Evolutionary conservation across 164 flowering plant genomes (phyloP).

Genomic region (Nelumbo lutea): DNA sequence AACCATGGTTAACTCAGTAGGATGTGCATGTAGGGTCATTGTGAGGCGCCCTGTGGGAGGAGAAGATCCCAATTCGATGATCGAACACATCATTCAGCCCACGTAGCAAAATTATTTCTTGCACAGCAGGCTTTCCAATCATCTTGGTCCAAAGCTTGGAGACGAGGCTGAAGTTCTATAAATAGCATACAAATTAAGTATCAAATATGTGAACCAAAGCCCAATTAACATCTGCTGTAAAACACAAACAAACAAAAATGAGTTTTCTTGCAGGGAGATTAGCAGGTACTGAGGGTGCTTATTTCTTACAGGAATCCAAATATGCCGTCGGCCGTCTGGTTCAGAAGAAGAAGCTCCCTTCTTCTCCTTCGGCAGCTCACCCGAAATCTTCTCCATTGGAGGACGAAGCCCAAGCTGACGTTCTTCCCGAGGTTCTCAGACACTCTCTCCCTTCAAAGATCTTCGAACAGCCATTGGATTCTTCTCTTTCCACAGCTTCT

Average conservation of each 20-base stretch:
- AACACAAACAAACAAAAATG: slow-evolving; percentile 26
- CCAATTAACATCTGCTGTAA: too few relatives aligned
- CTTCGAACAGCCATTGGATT: slow-evolving; percentile 19
- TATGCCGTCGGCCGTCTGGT: slow-evolving; percentile 55
- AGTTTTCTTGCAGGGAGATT: slow-evolving; percentile 79
- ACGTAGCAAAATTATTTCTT: too few relatives aligned
- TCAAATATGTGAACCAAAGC: too few relatives aligned
- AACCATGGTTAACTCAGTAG: too few relatives aligned
- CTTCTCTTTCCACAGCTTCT: slow-evolving; percentile 31
- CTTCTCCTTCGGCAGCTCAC: slow-evolving; percentile 17
- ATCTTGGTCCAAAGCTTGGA: too few relatives aligned
- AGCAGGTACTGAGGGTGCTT: slow-evolving; percentile 73
- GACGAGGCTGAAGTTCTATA: too few relatives aligned
- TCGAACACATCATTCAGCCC: too few relatives aligned
- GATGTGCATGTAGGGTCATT: too few relatives aligned
- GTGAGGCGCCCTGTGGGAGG: too few relatives aligned
- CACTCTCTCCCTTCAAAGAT: slow-evolving; percentile 67
- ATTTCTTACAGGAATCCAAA: slow-evolving; percentile 78
- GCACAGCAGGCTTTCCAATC: too few relatives aligned
- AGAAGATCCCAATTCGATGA: too few relatives aligned
- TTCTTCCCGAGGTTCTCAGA: slow-evolving; percentile 75
- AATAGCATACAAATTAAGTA: too few relatives aligned
- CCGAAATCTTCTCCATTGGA: slow-evolving; percentile 1
- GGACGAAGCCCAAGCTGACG: slow-evolving; percentile 45
- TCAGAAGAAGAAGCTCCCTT: slow-evolving; percentile 29